Evolutionary conservation across 768 basidiomycete species (phyloP), one percentile per base, ranked within the genome.

Genomic region (Russula ochroleuca): DNA sequence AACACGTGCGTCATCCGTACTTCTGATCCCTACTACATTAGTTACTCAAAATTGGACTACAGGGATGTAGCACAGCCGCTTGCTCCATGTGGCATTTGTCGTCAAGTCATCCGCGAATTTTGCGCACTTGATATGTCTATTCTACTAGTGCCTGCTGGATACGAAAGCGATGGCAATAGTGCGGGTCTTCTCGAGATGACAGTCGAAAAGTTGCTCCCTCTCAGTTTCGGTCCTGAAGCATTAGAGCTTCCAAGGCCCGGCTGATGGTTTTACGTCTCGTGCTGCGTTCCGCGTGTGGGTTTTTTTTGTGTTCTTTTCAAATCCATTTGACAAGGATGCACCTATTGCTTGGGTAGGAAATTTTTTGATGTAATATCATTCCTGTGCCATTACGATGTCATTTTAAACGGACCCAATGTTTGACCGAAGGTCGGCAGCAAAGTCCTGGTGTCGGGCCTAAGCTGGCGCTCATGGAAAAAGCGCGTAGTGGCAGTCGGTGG

Each of bases 71-170:
- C 80, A 0, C 71, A 78, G 0, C 72, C 86, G 0, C 77, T 90
- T 52, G 88, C 94, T 1, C 96, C 96, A 0, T 98, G 97, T 73
- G 96, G 96, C 2, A 85, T 95, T 52, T 99, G 95, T 69, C 87
- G 96, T 9, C 95, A 98, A 72, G 82, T 97, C 55, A 81, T 93
- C 54, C 85, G 90, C 62, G 94, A 96, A 70, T 95, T 96, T 69
- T 94, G 90, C 69, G 73, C 81, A 7, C 80, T 83, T 41, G 78
- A 85, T 28, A 89, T 88, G 79, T 90, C 91, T 0, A 77, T 89
- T 59, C 73, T 85, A 28, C 84, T 94, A 4, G 82, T 90, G 3
- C 87, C 88, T 2, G 83, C 81, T 2, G 80, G 86, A 69, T 86
- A 86, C 69, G 79, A 41, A 28, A 33, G 38, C n/a, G 48, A 25